These are phyloP conservation scores for Symmetrospora coprosmae DNA, from an alignment of 768 basidiomycete genomes.

Conservation along the genomic window DNA sequence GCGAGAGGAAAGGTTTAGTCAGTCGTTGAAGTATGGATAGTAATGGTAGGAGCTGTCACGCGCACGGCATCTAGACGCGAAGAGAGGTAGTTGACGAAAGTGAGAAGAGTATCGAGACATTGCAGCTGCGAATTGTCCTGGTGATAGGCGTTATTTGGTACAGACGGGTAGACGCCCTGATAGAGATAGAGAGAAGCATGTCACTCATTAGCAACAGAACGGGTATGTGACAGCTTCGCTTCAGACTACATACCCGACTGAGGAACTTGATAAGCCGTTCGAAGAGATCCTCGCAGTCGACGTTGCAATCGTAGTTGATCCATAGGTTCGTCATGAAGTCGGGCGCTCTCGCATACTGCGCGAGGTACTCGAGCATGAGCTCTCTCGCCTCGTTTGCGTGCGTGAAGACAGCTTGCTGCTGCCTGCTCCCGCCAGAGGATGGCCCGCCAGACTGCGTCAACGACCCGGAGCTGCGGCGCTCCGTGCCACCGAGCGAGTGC, in stretches of 20 bases:
- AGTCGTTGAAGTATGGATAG: too few species aligned
- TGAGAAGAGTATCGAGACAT: constrained; percentile 72
- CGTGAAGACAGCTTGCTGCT: too few species aligned
- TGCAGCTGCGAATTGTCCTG: constrained; percentile 68
- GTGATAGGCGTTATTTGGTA: constrained; percentile 44
- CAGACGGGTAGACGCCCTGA: constrained; percentile 27
- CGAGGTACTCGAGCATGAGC: constrained; percentile 73
- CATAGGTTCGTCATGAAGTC: constrained; percentile 87
- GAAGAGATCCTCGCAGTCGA: constrained; percentile 90
- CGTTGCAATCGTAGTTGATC: constrained; percentile 91
- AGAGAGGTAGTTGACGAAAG: constrained; percentile 79
- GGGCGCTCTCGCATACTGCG: constrained; percentile 62
- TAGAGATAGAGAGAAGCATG: neutral
- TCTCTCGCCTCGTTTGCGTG: constrained; percentile 66
- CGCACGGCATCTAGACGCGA: constrained; percentile 46
- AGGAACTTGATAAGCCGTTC: constrained; percentile 76
- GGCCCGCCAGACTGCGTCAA: too few species aligned
- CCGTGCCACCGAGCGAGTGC: too few species aligned
- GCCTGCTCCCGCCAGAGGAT: too few species aligned
- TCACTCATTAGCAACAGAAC: neutral
- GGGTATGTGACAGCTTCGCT: constrained; percentile 4
- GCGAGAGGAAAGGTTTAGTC: too few species aligned
- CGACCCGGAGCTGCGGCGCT: too few species aligned
- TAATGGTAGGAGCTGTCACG: too few species aligned
- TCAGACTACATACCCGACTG: constrained; percentile 44